phyloP scores from a whole-genome alignment of 1,139 yeast species.

The Yamadazyma atlantica region DNA sequence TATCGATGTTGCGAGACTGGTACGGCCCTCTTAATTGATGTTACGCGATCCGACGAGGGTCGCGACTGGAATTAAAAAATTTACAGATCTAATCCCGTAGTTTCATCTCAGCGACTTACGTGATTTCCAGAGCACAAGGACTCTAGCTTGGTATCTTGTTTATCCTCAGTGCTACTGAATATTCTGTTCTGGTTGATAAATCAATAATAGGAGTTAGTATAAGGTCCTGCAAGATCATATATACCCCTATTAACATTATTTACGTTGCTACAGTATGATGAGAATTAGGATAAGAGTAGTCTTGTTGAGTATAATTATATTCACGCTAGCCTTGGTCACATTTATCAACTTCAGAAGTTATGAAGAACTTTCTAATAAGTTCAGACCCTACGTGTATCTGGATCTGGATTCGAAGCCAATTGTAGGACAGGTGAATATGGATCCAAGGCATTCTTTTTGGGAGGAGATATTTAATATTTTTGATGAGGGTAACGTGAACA shows the following conservation, averaged over 20 bases:
- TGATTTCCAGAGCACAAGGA: too few relatives aligned
- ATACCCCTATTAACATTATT: too few relatives aligned
- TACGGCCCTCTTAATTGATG: too few relatives aligned
- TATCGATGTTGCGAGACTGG: too few relatives aligned
- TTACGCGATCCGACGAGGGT: not conserved
- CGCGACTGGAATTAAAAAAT: not conserved
- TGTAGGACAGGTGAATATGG: conserved; percentile 15
- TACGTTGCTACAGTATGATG: conserved; percentile 4
- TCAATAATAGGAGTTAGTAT: too few relatives aligned
- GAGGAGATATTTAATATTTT: conserved; percentile 20
- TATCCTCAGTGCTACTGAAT: too few relatives aligned
- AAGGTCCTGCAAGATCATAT: too few relatives aligned
- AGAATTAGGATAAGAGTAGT: conserved; percentile 8
- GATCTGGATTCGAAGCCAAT: conserved; percentile 13
- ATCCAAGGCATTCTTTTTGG: conserved; percentile 24
- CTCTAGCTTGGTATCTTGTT: too few relatives aligned
- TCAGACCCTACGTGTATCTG: conserved; percentile 8
- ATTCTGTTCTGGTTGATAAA: too few relatives aligned
- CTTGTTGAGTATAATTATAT: conserved; percentile 2
- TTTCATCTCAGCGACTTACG: not conserved
- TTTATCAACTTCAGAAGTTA: conserved; percentile 4
- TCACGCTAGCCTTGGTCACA: conserved; percentile 2
- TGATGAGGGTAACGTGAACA: conserved; percentile 16
- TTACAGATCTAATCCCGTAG: not conserved
- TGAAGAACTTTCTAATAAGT: conserved; percentile 4